Conservation (phyloP, 371 early-diverging fungal genomes). For the Mucor racemosus region DNA sequence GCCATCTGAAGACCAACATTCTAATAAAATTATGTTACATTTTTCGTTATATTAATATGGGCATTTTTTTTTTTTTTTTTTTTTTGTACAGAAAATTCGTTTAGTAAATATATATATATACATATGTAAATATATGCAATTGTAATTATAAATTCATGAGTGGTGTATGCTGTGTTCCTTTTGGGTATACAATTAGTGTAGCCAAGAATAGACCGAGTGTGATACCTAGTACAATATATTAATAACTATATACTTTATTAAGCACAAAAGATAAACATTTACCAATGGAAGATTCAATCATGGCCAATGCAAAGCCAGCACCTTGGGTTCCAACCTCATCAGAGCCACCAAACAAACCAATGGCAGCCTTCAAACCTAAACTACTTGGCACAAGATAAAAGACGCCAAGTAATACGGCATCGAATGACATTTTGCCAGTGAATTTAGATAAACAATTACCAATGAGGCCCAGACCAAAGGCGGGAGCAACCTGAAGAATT, state of each 20-base stretch:
- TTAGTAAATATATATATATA: too few species aligned
- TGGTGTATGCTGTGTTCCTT: slow-evolving; percentile 58
- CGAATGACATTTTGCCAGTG: slow-evolving; percentile 61
- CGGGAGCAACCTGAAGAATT: slow-evolving; percentile 53
- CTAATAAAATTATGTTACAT: too few species aligned
- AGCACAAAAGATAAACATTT: background rate
- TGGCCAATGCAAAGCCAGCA: slow-evolving; percentile 51
- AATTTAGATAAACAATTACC: slow-evolving; percentile 58
- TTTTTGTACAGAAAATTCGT: too few species aligned
- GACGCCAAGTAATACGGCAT: slow-evolving; percentile 57
- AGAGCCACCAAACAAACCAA: slow-evolving; percentile 41
- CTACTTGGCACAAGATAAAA: slow-evolving; percentile 62
- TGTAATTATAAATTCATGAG: slow-evolving; percentile 49
- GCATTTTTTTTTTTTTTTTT: too few species aligned
- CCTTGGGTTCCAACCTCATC: slow-evolving; percentile 45
- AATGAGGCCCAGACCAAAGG: slow-evolving; percentile 57
- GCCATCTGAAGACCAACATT: too few species aligned
- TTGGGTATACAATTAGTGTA: slow-evolving; percentile 61
- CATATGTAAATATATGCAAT: background rate
- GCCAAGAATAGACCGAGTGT: slow-evolving; percentile 64
- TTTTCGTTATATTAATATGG: too few species aligned
- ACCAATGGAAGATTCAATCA: slow-evolving; percentile 51
- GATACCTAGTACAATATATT: slow-evolving; percentile 34
- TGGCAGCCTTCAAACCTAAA: slow-evolving; percentile 54
- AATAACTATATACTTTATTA: background rate